Conservation (phyloP, 257 asterid genomes). For the Thymus quinquecostatus region DNA sequence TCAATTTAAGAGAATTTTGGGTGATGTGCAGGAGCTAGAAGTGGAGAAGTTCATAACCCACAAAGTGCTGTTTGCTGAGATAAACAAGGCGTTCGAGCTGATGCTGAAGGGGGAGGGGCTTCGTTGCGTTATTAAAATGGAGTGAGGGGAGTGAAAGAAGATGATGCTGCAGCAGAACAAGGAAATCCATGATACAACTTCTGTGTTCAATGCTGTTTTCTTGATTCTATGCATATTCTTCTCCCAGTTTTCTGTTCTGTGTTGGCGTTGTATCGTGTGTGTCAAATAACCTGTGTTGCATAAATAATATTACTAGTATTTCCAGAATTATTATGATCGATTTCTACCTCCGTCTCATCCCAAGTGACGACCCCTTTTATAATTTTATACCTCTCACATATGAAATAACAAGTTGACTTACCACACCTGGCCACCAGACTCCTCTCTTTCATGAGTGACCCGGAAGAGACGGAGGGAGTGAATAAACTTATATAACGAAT, state of each 20-base stretch:
- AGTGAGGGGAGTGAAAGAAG: not conserved
- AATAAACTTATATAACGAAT: too few relatives aligned
- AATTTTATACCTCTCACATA: too few relatives aligned
- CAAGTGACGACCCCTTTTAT: too few relatives aligned
- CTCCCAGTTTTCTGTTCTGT: not conserved
- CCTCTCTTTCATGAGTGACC: too few relatives aligned
- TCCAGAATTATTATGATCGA: not conserved
- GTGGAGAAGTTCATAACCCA: slow-evolving; percentile 73
- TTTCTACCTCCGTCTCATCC: not conserved
- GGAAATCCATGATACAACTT: not conserved
- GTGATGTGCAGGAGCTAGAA: slow-evolving; percentile 52
- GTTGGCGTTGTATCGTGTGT: not conserved
- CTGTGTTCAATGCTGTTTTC: not conserved
- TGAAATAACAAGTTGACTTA: too few relatives aligned
- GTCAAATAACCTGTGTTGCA: not conserved
- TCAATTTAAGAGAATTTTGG: not conserved
- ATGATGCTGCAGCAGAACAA: not conserved
- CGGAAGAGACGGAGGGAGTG: too few relatives aligned
- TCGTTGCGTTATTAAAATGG: slow-evolving; percentile 63
- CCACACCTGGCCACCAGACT: too few relatives aligned
- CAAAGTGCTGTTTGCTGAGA: slow-evolving; percentile 53
- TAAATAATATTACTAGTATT: not conserved
- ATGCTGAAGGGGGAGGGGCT: slow-evolving; percentile 72
- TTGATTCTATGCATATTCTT: not conserved
- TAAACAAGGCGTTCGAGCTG: slow-evolving; percentile 69